These are phyloP conservation scores for Colletotrichum magnum DNA, from an alignment of 2,329 filamentous ascomycete genomes.

Conservation along the genomic window DNA sequence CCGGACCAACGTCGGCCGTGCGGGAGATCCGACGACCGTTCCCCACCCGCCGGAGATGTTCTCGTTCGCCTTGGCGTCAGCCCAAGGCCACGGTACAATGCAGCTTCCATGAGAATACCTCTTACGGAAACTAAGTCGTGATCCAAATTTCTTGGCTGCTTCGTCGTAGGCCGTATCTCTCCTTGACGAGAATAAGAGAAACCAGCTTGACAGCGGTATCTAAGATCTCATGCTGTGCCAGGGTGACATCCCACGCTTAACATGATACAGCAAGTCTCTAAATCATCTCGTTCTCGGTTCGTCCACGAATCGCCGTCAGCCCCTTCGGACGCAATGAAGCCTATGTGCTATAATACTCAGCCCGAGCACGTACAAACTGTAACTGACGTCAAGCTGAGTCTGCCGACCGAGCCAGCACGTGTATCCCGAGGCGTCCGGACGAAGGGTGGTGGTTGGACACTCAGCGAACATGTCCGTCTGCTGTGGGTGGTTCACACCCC, in stretches of 20 bases:
- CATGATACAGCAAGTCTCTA: too few species aligned
- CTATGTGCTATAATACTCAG: background rate
- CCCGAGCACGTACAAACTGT: background rate
- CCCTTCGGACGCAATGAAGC: background rate
- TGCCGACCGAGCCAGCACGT: background rate
- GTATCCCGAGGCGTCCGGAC: conserved; percentile 19
- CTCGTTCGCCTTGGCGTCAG: conserved; percentile 11
- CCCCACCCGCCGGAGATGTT: background rate
- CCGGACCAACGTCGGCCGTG: conserved; percentile 11
- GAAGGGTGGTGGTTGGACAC: background rate
- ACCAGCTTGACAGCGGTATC: too few species aligned
- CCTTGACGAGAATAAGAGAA: too few species aligned
- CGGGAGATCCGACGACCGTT: conserved; percentile 1
- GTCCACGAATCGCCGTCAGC: background rate
- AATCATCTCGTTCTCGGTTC: background rate
- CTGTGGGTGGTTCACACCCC: background rate
- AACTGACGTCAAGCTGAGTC: background rate
- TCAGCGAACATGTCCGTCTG: background rate
- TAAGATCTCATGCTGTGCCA: too few species aligned
- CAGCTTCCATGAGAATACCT: background rate
- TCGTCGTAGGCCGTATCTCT: too few species aligned
- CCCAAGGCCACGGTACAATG: conserved; percentile 8
- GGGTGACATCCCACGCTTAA: too few species aligned
- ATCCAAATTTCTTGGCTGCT: background rate
- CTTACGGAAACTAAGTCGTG: background rate